These are phyloP conservation scores for Platanthera guangdongensis DNA, from an alignment of 106 monocot species.

Conservation along the genomic window DNA sequence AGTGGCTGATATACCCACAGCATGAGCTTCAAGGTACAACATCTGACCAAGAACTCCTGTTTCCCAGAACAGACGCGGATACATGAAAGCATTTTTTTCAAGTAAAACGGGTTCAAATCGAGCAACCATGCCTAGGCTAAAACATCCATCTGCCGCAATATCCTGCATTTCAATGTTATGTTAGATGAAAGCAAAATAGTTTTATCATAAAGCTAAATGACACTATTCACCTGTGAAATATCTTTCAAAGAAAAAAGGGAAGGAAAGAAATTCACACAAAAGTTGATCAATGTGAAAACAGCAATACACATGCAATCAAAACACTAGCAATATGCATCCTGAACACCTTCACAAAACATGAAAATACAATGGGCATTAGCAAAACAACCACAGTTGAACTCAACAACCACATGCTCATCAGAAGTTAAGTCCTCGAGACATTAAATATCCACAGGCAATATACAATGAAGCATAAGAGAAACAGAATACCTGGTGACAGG, in stretches of 20 bases:
- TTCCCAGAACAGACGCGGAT: slow-evolving; percentile 98
- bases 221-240: not conserved
- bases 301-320: not conserved
- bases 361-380: too few species aligned
- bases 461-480: not conserved
- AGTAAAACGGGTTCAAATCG: slow-evolving; percentile 66
- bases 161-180: slow-evolving; percentile 45
- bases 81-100: slow-evolving; percentile 92
- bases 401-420: not conserved
- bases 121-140: slow-evolving; percentile 94
- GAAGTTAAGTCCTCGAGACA: not conserved
- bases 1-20: slow-evolving; percentile 91
- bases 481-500: slow-evolving; percentile 80
- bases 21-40: slow-evolving; percentile 95
- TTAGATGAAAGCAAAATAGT: not conserved
- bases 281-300: not conserved
- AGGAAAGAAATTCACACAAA: not conserved
- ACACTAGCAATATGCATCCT: not conserved
- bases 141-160: slow-evolving; percentile 96
- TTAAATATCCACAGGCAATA: not conserved
- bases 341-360: not conserved
- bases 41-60: slow-evolving; percentile 88
- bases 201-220: not conserved
- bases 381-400: not conserved
- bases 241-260: not conserved